Evolutionary conservation across 2,329 filamentous ascomycete genomes (phyloP), one percentile per base, ranked within the genome.

Genomic region (Mycosphaerella arachidis): DNA sequence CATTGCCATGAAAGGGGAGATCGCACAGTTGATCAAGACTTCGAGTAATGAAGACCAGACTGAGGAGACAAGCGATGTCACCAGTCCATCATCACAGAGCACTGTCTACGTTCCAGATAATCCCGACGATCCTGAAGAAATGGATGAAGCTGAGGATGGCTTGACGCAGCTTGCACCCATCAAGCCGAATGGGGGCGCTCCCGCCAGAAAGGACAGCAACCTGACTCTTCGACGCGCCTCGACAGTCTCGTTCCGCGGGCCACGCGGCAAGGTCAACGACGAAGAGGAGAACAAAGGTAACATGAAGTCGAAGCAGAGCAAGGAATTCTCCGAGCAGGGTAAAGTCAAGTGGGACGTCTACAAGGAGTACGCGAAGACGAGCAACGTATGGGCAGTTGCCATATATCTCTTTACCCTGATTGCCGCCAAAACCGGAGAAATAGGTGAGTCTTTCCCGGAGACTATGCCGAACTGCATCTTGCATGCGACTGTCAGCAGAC

Each of bases 261-360:
- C 91, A 24, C 85, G 91, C 62, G 91, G 92, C 67, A 96, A 94
- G 75, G 76, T 93, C 33, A 84, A 82, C 0, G 93, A 97, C 67
- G 92, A 97, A 69, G 91, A 93, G 76, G 86, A 90, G 55, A 68
- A 65, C 56, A 73, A 73, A 56, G 66, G 66, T 43, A 66, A 63
- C 10, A 48, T 88, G 70, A 93, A 91, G 77, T 92, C 89, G 48
- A 91, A 87, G 72, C 92, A 97, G 75, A 83, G 82, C 58, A 95
- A 96, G 76, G 94, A 99, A 74, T 88, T 89, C 66, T 84, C 86
- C 1, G 92, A 99, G 74, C 92, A 99, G 77, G 94, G 94, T 70
- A 97, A 97, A 74, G 94, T 99, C 68, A 97, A 97, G 76, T 97
- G 94, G 92, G 84, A 87, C 65, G 93, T 99, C 30, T 99, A 99